phyloP scores from a whole-genome alignment of 139 green algal species.

The Gonium pectorale region DNA sequence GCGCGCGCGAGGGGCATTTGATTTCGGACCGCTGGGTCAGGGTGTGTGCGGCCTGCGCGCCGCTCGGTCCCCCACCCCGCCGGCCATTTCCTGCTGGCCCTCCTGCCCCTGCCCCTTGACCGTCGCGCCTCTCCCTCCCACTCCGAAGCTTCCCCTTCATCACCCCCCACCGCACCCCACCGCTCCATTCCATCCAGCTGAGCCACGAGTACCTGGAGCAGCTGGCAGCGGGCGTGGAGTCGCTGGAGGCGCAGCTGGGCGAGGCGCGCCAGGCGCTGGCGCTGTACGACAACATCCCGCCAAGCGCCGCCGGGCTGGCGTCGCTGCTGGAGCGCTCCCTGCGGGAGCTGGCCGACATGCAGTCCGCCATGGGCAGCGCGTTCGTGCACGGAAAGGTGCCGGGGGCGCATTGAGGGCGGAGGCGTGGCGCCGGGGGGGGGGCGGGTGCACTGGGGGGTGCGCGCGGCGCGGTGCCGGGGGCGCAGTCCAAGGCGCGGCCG shows the following conservation, averaged over 20 bases:
- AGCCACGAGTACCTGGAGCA: not conserved
- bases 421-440: no score
- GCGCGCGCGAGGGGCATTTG: no score
- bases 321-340: constrained; percentile 2
- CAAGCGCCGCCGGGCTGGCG: not conserved
- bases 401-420: no score
- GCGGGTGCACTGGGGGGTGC: no score
- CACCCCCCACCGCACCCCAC: not conserved
- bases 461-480: no score
- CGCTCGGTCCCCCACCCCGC: no score
- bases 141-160: not conserved
- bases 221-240: not conserved
- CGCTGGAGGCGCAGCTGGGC: not conserved
- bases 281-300: constrained; percentile 27
- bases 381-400: constrained; percentile 20
- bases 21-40: no score
- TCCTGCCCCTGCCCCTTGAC: no score
- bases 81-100: no score
- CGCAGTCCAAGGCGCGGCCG: no score
- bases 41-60: no score
- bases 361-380: constrained; percentile 18
- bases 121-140: not conserved
- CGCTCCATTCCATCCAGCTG: not conserved
- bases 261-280: constrained; percentile 5
- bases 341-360: constrained; percentile 5